These are phyloP conservation scores for Avicennia marina DNA, from an alignment of 257 asterid genomes.

Conservation along the genomic window DNA sequence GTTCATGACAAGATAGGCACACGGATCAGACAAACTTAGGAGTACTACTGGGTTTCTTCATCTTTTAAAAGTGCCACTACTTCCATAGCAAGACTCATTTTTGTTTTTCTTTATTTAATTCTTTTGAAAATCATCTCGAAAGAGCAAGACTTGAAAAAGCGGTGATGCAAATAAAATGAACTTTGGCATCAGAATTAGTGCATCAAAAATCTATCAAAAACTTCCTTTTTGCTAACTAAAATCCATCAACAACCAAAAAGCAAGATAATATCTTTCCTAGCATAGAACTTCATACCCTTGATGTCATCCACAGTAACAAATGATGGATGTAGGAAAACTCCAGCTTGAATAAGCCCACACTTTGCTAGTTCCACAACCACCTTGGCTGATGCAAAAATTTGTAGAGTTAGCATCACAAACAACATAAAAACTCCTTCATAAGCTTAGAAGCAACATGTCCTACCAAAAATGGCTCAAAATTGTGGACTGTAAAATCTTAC, in stretches of 20 bases:
- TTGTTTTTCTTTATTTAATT: no score
- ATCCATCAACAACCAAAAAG: neutral
- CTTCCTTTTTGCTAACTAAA: no score
- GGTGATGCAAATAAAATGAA: no score
- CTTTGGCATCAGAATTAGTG: no score
- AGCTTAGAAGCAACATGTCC: neutral
- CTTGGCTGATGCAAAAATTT: slow-evolving; percentile 38
- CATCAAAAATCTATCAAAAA: no score
- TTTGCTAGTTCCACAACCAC: slow-evolving; percentile 44
- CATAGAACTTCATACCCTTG: slow-evolving; percentile 30
- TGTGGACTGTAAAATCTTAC: slow-evolving; percentile 21
- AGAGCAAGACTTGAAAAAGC: no score
- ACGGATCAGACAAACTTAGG: no score
- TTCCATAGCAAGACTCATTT: no score
- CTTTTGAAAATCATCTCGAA: no score
- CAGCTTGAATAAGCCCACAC: slow-evolving; percentile 44
- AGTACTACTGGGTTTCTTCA: no score
- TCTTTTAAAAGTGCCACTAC: no score
- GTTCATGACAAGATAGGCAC: no score
- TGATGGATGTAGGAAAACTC: slow-evolving; percentile 51
- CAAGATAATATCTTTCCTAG: neutral
- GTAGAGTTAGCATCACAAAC: neutral
- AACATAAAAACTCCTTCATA: neutral
- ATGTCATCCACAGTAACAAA: slow-evolving; percentile 46
- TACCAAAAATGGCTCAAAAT: neutral